Percentiles rank a stretch among this genome's conserved stretches.
Conservation (phyloP, 2,329 filamentous ascomycete species). For the Capronia epimyces region DNA sequence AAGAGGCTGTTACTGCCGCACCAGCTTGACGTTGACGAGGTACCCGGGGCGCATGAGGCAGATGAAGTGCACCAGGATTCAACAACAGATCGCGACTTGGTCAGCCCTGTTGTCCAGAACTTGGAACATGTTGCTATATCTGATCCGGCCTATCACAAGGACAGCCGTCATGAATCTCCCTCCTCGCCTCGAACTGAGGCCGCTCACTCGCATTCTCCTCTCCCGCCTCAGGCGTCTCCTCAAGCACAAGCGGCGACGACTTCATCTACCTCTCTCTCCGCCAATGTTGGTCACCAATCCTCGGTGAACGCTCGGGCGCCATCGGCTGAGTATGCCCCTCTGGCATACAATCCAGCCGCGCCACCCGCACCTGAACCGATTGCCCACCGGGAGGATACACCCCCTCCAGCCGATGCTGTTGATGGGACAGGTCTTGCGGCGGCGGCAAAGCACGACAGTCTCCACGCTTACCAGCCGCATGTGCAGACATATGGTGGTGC, state of each 20-base stretch:
- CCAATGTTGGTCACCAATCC: slow-evolving; percentile 10
- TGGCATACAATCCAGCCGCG: slow-evolving; percentile 62
- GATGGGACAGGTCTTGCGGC: slow-evolving; percentile 43
- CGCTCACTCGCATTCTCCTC: slow-evolving; percentile 25
- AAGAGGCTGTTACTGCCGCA: slow-evolving; percentile 34
- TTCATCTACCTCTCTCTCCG: slow-evolving; percentile 8
- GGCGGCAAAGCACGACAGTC: slow-evolving; percentile 38
- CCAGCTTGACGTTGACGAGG: slow-evolving; percentile 49
- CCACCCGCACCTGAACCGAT: slow-evolving; percentile 62
- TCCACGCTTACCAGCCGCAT: slow-evolving; percentile 28
- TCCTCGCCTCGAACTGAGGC: slow-evolving; percentile 28
- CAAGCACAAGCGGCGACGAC: slow-evolving; percentile 13
- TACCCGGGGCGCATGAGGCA: slow-evolving; percentile 35
- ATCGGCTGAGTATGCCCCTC: slow-evolving; percentile 39
- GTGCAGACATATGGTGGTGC: slow-evolving; percentile 29
- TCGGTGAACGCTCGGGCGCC: not conserved
- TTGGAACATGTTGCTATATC: slow-evolving; percentile 58
- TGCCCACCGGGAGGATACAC: slow-evolving; percentile 60
- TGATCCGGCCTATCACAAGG: slow-evolving; percentile 45
- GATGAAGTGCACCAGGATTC: slow-evolving; percentile 8
- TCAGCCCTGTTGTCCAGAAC: slow-evolving; percentile 59
- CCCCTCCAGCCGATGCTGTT: slow-evolving; percentile 54
- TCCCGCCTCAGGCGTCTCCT: slow-evolving; percentile 3
- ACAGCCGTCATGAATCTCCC: slow-evolving; percentile 34
- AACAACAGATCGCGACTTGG: slow-evolving; percentile 25